Base-by-base conservation (phyloP, 768 basidiomycete genomes). In the Gyrodon lividus region DNA sequence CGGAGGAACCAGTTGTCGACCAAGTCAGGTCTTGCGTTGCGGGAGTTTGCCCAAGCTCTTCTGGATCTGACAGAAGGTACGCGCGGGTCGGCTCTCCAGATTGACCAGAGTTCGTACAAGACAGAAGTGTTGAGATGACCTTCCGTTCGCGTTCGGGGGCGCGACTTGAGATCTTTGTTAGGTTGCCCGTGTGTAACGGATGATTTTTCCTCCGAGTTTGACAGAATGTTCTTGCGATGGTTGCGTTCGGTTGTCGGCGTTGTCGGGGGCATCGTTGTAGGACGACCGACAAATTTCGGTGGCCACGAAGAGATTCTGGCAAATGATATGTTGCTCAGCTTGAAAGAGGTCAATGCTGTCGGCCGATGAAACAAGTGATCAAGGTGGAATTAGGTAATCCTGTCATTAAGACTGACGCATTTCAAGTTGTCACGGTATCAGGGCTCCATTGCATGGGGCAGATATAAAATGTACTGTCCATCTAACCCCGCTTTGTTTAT, bases 61-160 rank as follows among this genome's bases (percentile, higher is more conserved):
- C 66, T 50, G n/a, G 69, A 68, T 23, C 45, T 50, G 30, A 67
- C 8, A 2, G 69, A 60, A 26, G 66, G 67, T 3, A 68, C 55
- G 35, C 69, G 67, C 8, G 58, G 65, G 46, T 70, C 43, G 7
- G 52, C 43, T 35, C 30, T 58, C 66, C 69, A 68, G 35, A 68
- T 68, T 4, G 48, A 58, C 64, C 64, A 66, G 20, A 68, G 69
- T 16, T 68, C 66, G 37, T 49, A 26, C 17, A 66, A 51, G 35
- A 55, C 40, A 1, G 50, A 48, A 17, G 1, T 14, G 38, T 31
- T 2, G 13, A 54, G 30, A 17, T 1, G 14, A 17, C 26, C 23
- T n/a, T 35, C 6, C 35, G n/a, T 37, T n/a, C n/a, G 35, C 5
- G 35, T 37, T 37, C n/a, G n/a, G 35, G 16, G 35, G 2, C 9